Evolutionary conservation across 768 basidiomycete species (phyloP).

Genomic region (Tephrocybe sp.): DNA sequence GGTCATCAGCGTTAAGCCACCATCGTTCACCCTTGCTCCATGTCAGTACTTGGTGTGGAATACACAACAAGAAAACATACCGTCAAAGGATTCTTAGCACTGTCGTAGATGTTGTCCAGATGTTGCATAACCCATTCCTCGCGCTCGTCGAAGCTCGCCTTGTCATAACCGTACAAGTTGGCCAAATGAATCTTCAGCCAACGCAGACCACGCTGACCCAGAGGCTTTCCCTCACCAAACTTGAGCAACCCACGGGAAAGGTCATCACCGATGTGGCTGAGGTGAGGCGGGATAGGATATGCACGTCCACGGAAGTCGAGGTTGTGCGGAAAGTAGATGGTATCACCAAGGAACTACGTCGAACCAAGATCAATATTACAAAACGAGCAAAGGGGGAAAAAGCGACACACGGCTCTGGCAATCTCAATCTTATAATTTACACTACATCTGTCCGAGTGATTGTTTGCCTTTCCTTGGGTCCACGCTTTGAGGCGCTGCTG

Average conservation of each 20-base stretch:
- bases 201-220: conserved; percentile 81
- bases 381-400: conserved; percentile 5
- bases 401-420: conserved; percentile 71
- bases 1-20: conserved; percentile 93
- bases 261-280: conserved; percentile 96
- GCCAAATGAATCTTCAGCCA: conserved; percentile 97
- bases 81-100: conserved; percentile 74
- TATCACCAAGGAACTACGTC: conserved; percentile 77
- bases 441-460: conserved; percentile 89
- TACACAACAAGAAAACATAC: conserved; percentile 35
- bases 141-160: conserved; percentile 93
- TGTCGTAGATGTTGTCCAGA: conserved; percentile 77
- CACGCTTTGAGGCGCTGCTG: conserved; percentile 53
- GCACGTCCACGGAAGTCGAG: conserved; percentile 97
- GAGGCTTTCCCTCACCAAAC: conserved; percentile 76
- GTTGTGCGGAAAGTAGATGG: conserved; percentile 92
- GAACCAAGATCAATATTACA: not conserved
- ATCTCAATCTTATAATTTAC: conserved; percentile 98
- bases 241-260: conserved; percentile 81
- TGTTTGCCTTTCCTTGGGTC: conserved; percentile 63
- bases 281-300: conserved; percentile 93
- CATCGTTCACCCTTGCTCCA: conserved; percentile 62
- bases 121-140: conserved; percentile 71
- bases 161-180: conserved; percentile 92
- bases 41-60: not conserved